Base-by-base conservation (phyloP, 441 rosid genomes). In the Euphorbia celastroides region DNA sequence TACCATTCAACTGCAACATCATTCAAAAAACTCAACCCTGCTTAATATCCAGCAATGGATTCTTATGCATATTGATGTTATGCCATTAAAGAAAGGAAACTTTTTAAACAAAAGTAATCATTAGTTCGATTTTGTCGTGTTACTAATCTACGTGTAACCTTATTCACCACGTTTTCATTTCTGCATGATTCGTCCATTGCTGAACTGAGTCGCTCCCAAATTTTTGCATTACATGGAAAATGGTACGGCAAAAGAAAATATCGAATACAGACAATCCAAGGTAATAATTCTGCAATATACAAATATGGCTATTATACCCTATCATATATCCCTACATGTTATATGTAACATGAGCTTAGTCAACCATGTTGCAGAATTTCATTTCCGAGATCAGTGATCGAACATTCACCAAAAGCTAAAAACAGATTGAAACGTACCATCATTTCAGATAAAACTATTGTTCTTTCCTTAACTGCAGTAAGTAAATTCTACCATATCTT, bases 1-100 rank as follows among this genome's bases (percentile, higher is more conserved):
- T 28, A 12, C 16, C 11, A 22, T 30, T 73, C 63, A 77, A 62
- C 38, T 64, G 46, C 19, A 26, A 44, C 32, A 54, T 42, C 38
- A 41, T 27, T 44, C 3, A 44, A 44, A 56, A 4, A 22, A 23
- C 31, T 8, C 20, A 25, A 23, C 5, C 11, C 30, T 11, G 16
- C 13, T 44, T 64, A 68, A 48, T 11, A 10, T 31, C 59, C 20
- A 52, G 16, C 7, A 55, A 22, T 38, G 36, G 23, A 20, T 34
- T n/a, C 11, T 55, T 38, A 38, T 66, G 58, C 26, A 55, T 13
- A 44, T 30, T 10, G n/a, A 27, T 16, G 3, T 5, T 8, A 19
- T 28, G 42, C 31, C 20, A n/a, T 0, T 51, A 22, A 7, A 51
- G 20, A 8, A 64, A n/a, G 59, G 31, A 19, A 62, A 23, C 0